Conservation (phyloP, 1,284 basidiomycete genomes). For the Gomphus bonarii region DNA sequence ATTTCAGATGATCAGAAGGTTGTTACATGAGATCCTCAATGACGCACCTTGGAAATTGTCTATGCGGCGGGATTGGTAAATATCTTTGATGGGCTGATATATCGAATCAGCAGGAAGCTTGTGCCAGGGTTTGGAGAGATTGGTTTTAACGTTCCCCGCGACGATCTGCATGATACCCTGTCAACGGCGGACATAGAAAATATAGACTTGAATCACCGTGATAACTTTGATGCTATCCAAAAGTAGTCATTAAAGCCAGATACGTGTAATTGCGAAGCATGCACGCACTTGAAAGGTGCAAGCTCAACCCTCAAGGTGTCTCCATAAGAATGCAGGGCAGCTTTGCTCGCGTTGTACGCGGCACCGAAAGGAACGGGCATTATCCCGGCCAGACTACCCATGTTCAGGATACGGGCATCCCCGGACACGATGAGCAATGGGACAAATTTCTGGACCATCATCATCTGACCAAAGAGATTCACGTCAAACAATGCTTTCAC, state of each 20-base stretch:
- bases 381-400: slow-evolving; percentile 18
- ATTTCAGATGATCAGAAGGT: background rate
- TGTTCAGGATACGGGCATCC: slow-evolving; percentile 20
- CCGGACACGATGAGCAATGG: slow-evolving; percentile 18
- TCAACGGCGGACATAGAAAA: background rate
- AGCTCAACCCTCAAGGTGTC: slow-evolving; percentile 24
- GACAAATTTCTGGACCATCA: slow-evolving; percentile 23
- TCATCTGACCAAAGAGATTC: slow-evolving; percentile 22
- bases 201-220: slow-evolving; percentile 15
- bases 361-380: slow-evolving; percentile 20
- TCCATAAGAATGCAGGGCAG: slow-evolving; percentile 19
- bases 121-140: slow-evolving; percentile 14
- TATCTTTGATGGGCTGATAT: slow-evolving; percentile 20
- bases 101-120: slow-evolving; percentile 18
- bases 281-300: slow-evolving; percentile 19
- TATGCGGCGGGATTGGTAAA: slow-evolving; percentile 12
- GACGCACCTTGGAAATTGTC: slow-evolving; percentile 15
- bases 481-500: slow-evolving; percentile 19
- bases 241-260: background rate
- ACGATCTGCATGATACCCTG: slow-evolving; percentile 16
- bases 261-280: background rate
- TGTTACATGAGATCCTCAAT: background rate
- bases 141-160: slow-evolving; percentile 21
- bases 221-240: slow-evolving; percentile 22
- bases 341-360: slow-evolving; percentile 23